Evolutionary conservation across 2,329 filamentous ascomycete genomes (phyloP), one percentile per base, ranked within the genome.

Genomic region (Penicillium sp.): DNA sequence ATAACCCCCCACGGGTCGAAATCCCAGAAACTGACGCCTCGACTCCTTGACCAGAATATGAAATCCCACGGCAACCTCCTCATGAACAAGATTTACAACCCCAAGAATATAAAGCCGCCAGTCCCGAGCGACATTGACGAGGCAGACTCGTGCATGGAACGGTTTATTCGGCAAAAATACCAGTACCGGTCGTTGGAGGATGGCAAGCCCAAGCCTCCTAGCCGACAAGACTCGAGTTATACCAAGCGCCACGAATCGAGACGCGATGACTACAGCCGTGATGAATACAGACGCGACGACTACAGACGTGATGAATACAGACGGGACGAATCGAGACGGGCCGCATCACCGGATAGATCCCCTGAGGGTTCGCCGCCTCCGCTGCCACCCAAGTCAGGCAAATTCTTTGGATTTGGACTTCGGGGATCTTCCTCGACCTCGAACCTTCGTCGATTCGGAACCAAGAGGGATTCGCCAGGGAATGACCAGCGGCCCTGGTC

Each of bases 81-180:
- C 42, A 96, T 91, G 55, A 99, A 99, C 80, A 88, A 89, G 73
- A 85, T 87, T 57, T 97, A 91, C 78, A 99, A 99, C 71, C 89
- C 95, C 27, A 85, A 89, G 65, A 92, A 90, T 75, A 85, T 89
- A 66, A 90, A 87, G 67, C 88, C 95, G 1, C 86, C 93, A 4
- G 87, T 97, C 16, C 93, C 95, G 0, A 83, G 96, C 66, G 95
- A 98, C 70, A 86, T 86, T 39, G 95, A 99, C 76, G 93, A 98
- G 78, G 90, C 90, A 49, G 93, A 99, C 72, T 89, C 90, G 11
- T 91, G 90, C 27, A 95, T 99, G 89, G 95, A 99, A 76, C 86
- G 91, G 59, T 98, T 93, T 74, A 96, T 99, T 65, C 84, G 93
- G 59, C 88, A 93, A 70, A 99, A 99, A 76, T 99, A 99, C 76